Conservation (phyloP, 306 rosid species). For the Inga oerstediana region DNA sequence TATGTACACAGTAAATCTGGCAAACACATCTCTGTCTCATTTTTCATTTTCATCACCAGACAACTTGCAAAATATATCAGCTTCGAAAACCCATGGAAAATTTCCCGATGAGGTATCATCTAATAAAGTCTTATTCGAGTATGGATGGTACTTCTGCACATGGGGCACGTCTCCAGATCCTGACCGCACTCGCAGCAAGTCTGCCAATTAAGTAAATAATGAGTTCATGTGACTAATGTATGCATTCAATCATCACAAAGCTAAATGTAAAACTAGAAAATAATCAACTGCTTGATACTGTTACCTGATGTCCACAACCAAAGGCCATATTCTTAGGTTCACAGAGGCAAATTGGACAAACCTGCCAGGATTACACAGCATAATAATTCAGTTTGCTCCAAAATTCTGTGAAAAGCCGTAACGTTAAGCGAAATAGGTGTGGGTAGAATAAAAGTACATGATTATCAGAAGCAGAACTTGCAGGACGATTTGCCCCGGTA, state of each 20-base stretch:
- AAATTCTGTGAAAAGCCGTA: background rate
- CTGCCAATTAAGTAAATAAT: constrained; percentile 46
- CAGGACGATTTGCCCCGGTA: constrained; percentile 36
- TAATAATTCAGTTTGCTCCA: background rate
- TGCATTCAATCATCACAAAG: constrained; percentile 16
- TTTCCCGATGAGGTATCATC: constrained; percentile 23
- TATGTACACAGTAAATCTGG: constrained; percentile 53
- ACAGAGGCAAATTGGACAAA: constrained; percentile 77
- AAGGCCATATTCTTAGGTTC: constrained; percentile 84
- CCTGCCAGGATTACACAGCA: constrained; percentile 47
- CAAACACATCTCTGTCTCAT: constrained; percentile 18
- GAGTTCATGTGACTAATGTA: background rate
- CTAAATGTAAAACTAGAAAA: constrained; percentile 3
- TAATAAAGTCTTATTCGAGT: constrained; percentile 85
- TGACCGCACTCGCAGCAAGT: constrained; percentile 92
- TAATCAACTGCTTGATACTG: constrained; percentile 6
- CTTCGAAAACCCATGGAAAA: constrained; percentile 25
- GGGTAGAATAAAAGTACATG: constrained; percentile 49
- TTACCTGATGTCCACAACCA: constrained; percentile 97
- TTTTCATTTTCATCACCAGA: constrained; percentile 15
- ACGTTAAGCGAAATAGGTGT: background rate
- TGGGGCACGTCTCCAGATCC: constrained; percentile 77
- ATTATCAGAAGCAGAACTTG: constrained; percentile 63
- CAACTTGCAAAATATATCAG: constrained; percentile 29
- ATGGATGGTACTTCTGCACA: constrained; percentile 69